Conservation (phyloP, 805 yeast species). For the Yamadazyma sp. region DNA sequence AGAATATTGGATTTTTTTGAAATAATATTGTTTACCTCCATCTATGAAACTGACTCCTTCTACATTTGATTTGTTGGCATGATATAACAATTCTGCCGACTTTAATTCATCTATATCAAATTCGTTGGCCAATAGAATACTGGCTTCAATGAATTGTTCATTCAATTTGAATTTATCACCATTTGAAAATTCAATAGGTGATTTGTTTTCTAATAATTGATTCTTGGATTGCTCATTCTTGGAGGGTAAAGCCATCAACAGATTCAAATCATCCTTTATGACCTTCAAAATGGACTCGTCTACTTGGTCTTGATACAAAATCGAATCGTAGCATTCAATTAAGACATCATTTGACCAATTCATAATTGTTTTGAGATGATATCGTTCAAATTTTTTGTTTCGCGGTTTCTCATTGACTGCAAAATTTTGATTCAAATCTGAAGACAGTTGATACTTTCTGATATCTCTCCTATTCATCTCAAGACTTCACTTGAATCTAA, state of each 20-base stretch:
- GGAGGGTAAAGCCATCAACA: constrained; percentile 38
- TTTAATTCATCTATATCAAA: constrained; percentile 65
- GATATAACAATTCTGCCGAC: constrained; percentile 65
- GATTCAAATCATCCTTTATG: constrained; percentile 45
- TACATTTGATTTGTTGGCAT: constrained; percentile 37
- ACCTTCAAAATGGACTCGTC: constrained; percentile 23
- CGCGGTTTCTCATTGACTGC: too few relatives aligned
- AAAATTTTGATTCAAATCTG: too few relatives aligned
- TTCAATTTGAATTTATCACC: constrained; percentile 63
- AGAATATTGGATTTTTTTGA: constrained; percentile 68
- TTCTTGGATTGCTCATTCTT: constrained; percentile 48
- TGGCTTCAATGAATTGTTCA: constrained; percentile 57
- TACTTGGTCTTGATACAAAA: constrained; percentile 22
- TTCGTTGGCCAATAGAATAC: constrained; percentile 55
- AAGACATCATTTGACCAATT: constrained; percentile 44
- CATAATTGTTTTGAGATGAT: constrained; percentile 3
- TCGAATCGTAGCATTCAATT: constrained; percentile 45
- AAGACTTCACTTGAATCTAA: too few relatives aligned
- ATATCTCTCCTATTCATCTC: too few relatives aligned
- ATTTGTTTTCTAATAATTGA: constrained; percentile 35
- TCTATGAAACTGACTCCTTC: constrained; percentile 52
- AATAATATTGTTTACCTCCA: constrained; percentile 65
- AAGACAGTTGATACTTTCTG: too few relatives aligned
- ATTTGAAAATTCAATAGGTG: constrained; percentile 45
- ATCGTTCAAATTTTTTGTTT: background rate